phyloP scores from a whole-genome alignment of 805 yeast species.

The Saturnispora gosingensis region DNA sequence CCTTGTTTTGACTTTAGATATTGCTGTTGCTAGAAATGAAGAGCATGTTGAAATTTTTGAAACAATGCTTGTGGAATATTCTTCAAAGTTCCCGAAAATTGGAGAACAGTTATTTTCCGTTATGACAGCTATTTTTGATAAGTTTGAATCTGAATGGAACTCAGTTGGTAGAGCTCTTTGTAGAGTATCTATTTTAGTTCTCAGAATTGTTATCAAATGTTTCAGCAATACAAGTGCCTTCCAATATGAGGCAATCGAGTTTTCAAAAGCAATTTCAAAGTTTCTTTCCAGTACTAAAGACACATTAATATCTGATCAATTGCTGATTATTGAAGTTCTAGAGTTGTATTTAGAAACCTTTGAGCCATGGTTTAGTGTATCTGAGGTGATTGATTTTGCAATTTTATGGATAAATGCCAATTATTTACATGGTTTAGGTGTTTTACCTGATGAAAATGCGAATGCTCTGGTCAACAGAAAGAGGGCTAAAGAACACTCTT shows the following conservation, averaged over 20 bases:
- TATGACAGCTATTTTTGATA: slow-evolving; percentile 37
- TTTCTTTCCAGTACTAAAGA: slow-evolving; percentile 42
- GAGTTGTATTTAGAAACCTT: slow-evolving; percentile 45
- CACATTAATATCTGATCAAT: slow-evolving; percentile 49
- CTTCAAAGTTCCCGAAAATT: slow-evolving; percentile 34
- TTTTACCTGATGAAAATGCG: slow-evolving; percentile 25
- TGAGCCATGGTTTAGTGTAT: slow-evolving; percentile 30
- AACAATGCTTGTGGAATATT: slow-evolving; percentile 32
- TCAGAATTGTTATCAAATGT: slow-evolving; percentile 31
- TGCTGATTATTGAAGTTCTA: slow-evolving; percentile 49
- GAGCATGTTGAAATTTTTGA: slow-evolving; percentile 52
- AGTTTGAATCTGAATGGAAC: slow-evolving; percentile 49
- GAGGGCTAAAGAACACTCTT: slow-evolving; percentile 44
- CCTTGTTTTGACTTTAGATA: slow-evolving; percentile 51
- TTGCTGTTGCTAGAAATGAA: slow-evolving; percentile 56
- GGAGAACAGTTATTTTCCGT: slow-evolving; percentile 43
- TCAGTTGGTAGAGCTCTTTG: slow-evolving; percentile 56
- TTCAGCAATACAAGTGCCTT: slow-evolving; percentile 10
- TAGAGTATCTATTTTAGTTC: slow-evolving; percentile 44
- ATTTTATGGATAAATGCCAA: slow-evolving; percentile 42
- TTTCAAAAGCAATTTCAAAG: slow-evolving; percentile 27
- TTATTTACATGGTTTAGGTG: slow-evolving; percentile 48
- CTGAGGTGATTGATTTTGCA: slow-evolving; percentile 33
- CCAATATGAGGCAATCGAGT: slow-evolving; percentile 18
- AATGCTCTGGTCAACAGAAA: slow-evolving; percentile 26